Base-by-base conservation (phyloP, 208 protist species). In the Strigomonas culicis region DNA sequence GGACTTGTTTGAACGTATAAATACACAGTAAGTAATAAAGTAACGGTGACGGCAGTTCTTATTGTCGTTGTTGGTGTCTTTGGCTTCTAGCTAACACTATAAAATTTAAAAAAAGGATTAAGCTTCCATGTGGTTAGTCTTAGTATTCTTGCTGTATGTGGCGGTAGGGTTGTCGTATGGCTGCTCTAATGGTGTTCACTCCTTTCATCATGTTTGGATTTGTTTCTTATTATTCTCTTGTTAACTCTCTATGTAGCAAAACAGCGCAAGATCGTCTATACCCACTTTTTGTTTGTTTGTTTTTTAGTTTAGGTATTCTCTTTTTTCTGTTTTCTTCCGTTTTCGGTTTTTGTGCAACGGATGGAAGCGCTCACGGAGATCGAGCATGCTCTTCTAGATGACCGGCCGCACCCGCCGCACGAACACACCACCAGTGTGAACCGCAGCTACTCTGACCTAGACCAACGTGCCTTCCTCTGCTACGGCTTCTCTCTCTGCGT, bases 371-470 rank as follows among this genome's bases (percentile, higher is more conserved):
- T 44, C 39, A 13, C 27, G 13, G 39, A 21, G 19, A 55, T 55
- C 2, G 31, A 52, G 22, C 50, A 34, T 43, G 19, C 25, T 1
- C 31, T 67, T 6, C 39, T 67, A 1, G 55, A 46, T 44, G 55
- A 21, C 17, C 13, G n/a, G 15, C 25, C 30, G 1, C 66, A 70
- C 8, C 66, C 68, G 17, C 49, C 58, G 67, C 74, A 80, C 66
- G 74, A 60, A 17, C 74, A 90, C 80, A 94, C 88, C n/a, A 94
- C 70, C 41, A 92, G 84, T 60, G 75, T 94, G 30, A 90, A 78
- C 50, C 77, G 88, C 19, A 80, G 79, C 68, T 94, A 90, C 72
- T 82, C 76, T 2, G 82, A 94, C 60, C 59, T 94, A 10, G 63
- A 88, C 52, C 74, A 74, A 24, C 63, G 49, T 21, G 36, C 58